phyloP scores from a whole-genome alignment of 768 basidiomycete genomes.

The Mycena amicta region DNA sequence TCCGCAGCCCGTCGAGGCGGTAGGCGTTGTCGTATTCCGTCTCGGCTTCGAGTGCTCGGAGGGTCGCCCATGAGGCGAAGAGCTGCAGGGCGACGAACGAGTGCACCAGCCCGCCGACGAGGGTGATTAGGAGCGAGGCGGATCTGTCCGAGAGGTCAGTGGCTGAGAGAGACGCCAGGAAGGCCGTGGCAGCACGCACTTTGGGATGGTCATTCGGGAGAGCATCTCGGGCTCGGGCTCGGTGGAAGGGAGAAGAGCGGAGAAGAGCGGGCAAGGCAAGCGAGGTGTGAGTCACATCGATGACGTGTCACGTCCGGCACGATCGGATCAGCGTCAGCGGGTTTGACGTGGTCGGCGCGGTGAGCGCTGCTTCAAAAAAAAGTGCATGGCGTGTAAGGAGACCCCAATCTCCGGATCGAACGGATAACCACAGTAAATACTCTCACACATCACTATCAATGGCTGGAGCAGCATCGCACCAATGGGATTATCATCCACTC shows the following conservation, averaged over 20 bases:
- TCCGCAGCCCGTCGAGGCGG: conserved; percentile 46
- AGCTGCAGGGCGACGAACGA: conserved; percentile 39
- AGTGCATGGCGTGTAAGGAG: no score
- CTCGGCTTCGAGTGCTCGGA: conserved; percentile 48
- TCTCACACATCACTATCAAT: no score
- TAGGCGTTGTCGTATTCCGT: conserved; percentile 47
- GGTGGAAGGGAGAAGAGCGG: neutral
- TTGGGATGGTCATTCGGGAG: conserved; percentile 2
- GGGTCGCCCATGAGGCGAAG: conserved; percentile 36
- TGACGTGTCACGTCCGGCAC: no score
- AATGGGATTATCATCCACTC: no score
- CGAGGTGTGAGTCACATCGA: neutral
- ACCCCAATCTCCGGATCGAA: no score
- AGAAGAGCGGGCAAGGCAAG: neutral
- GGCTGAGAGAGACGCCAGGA: neutral
- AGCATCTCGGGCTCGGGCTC: neutral
- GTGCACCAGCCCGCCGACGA: conserved; percentile 39
- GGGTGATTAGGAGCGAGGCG: conserved; percentile 41
- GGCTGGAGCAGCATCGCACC: no score
- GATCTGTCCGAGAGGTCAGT: conserved; percentile 28
- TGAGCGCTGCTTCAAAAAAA: no score
- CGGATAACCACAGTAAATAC: no score
- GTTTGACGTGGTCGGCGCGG: no score
- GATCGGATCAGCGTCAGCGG: no score
- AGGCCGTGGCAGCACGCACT: conserved; percentile 4